Percentiles rank a stretch among this genome's conserved stretches.
phyloP scores from a whole-genome alignment of 1,139 yeast genomes.

The Fermentozyma sake region DNA sequence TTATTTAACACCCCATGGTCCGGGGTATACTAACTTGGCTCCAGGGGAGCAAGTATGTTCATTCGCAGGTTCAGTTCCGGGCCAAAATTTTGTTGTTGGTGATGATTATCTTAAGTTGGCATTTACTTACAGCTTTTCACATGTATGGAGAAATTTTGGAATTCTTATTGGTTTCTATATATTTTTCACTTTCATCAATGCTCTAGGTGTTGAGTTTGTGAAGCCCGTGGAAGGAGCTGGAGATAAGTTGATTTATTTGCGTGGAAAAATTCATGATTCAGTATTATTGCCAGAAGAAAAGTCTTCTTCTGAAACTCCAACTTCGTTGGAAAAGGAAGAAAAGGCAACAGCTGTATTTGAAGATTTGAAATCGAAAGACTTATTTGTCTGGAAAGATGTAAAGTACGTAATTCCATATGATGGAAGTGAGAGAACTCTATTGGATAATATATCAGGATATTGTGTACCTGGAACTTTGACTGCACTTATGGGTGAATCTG shows the following conservation, averaged over 20 bases:
- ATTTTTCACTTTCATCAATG: slow-evolving; percentile 29
- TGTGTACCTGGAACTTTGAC: slow-evolving; percentile 18
- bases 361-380: slow-evolving; percentile 17
- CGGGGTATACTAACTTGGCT: slow-evolving; percentile 16
- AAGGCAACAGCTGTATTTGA: slow-evolving; percentile 3
- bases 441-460: slow-evolving; percentile 17
- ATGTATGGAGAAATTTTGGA: slow-evolving; percentile 52
- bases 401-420: slow-evolving; percentile 15
- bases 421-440: slow-evolving; percentile 14
- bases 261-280: slow-evolving; percentile 21
- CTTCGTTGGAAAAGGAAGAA: slow-evolving; percentile 2
- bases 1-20: slow-evolving; percentile 23
- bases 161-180: slow-evolving; percentile 38
- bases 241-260: slow-evolving; percentile 36
- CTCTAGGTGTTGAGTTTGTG: slow-evolving; percentile 33
- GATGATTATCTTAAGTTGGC: slow-evolving; percentile 35
- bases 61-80: slow-evolving; percentile 32
- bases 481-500: slow-evolving; percentile 12
- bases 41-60: slow-evolving; percentile 8
- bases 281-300: slow-evolving; percentile 12
- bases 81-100: slow-evolving; percentile 40
- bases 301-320: slow-evolving; percentile 3
- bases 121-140: slow-evolving; percentile 32
- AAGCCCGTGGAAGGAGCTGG: slow-evolving; percentile 36
- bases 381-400: slow-evolving; percentile 17